Base-by-base conservation (phyloP, 140 eudicot species). In the Bidens hawaiensis region DNA sequence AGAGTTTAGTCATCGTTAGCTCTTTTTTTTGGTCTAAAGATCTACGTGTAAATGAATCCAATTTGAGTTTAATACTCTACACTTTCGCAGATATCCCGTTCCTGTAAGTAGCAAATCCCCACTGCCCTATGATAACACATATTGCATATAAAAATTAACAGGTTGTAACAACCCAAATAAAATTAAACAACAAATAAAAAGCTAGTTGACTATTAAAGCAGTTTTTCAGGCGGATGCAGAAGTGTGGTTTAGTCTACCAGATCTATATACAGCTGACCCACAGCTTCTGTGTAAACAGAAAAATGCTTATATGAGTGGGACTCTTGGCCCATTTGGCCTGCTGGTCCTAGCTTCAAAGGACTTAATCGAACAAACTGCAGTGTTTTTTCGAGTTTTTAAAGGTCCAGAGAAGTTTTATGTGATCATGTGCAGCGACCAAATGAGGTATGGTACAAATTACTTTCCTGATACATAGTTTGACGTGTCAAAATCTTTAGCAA, bases 391-490 rank as follows among this genome's bases (percentile, higher is more conserved):
- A 64, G 82, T 88, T 38, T 84, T 85, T 71, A 78, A 69, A 72
- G 75, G 73, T 17, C 62, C 71, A 33, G 64, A 64, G 61, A 80
- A 66, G 31, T 82, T 68, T 51, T 58, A 60, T 0, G 88, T 88
- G 65, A 85, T 88, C 27, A 82, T 88, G 94, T 88, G 96, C 66
- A 88, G 90, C 62, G 96, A 88, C 69, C 96, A 79, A 55, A 82
- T 77, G 88, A 82, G 82, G 96, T 88, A 9, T 19, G 11, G 30
- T 50, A 21, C 30, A 3, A n/a, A 40, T 23, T 47, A 16, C 6
- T n/a, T n/a, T n/a, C 13, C 13, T 56, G 56, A 43, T 33, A 17
- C 61, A 12, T 13, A 24, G 12, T 16, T 72, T 56, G 48, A 12
- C 19, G 21, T 51, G 42, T 38, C 49, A 28, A 28, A 31, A 7